Evolutionary conservation across 2,329 filamentous ascomycete genomes (phyloP).

Genomic region (Aspergillus piperis): DNA sequence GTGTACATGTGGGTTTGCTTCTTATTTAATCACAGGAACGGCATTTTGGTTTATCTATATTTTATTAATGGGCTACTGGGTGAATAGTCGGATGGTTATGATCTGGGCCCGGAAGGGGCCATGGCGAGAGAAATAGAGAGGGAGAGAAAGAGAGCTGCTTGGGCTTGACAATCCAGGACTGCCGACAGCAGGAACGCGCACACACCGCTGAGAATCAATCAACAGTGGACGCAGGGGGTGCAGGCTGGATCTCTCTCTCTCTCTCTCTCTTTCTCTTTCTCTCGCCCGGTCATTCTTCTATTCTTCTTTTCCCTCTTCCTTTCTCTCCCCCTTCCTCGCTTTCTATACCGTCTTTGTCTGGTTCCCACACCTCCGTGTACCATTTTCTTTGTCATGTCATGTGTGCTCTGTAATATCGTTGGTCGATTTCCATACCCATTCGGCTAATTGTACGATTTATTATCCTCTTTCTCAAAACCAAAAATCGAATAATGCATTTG

Average conservation of each 20-base stretch:
- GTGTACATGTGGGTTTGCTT: slow-evolving; percentile 1
- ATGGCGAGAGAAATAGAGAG: background rate
- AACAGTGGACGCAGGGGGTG: slow-evolving; percentile 11
- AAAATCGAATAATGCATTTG: background rate
- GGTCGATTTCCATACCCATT: slow-evolving; percentile 4
- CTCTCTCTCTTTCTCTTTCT: background rate
- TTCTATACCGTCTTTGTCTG: slow-evolving; percentile 6
- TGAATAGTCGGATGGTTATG: background rate
- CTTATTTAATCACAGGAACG: slow-evolving; percentile 2
- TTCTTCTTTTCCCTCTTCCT: slow-evolving; percentile 5
- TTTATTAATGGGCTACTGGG: slow-evolving; percentile 11
- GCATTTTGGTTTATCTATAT: slow-evolving; percentile 5
- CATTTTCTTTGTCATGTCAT: slow-evolving; percentile 4
- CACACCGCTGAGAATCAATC: slow-evolving; percentile 7
- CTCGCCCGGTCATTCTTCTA: background rate
- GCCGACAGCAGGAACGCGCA: background rate
- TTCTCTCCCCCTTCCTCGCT: slow-evolving; percentile 2
- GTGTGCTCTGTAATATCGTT: slow-evolving; percentile 5
- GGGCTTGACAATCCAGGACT: background rate
- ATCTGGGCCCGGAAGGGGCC: background rate
- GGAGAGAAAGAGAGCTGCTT: background rate
- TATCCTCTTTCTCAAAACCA: background rate
- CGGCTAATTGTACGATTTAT: slow-evolving; percentile 5
- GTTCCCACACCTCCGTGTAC: slow-evolving; percentile 10
- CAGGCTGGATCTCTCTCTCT: slow-evolving; percentile 1